Percentiles rank a stretch among this genome's conserved stretches.
Evolutionary conservation across 1,284 basidiomycete genomes (phyloP).

Genomic region (Ustilago loliicola): DNA sequence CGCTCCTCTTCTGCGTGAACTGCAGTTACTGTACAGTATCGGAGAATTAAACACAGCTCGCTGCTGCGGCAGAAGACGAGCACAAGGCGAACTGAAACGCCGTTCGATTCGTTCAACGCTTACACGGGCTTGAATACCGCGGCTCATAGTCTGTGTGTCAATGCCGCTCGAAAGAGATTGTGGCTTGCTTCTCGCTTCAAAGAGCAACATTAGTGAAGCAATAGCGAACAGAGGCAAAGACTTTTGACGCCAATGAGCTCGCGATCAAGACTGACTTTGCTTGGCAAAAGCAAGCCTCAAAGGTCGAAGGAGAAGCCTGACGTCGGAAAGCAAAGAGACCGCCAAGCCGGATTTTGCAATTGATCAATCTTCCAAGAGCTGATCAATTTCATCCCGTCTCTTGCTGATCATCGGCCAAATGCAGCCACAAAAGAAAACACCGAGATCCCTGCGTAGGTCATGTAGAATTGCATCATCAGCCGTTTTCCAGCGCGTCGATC

Average conservation of each 20-base stretch:
- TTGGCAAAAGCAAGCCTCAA: neutral
- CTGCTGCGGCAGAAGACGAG: no score
- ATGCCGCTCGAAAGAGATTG: neutral
- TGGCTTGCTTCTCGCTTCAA: constrained; percentile 8
- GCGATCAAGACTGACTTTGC: neutral
- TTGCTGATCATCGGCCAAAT: neutral
- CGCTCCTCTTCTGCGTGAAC: no score
- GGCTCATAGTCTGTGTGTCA: neutral
- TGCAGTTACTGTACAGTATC: constrained; percentile 1
- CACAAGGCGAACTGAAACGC: neutral
- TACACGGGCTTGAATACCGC: neutral
- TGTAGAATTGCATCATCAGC: constrained; percentile 15
- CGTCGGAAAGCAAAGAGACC: neutral
- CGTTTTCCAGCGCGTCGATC: constrained; percentile 8
- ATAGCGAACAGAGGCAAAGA: neutral
- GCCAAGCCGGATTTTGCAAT: neutral
- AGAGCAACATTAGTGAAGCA: neutral
- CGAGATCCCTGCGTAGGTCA: neutral
- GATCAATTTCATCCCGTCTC: neutral
- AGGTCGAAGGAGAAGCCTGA: neutral
- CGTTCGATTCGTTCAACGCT: neutral
- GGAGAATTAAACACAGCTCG: constrained; percentile 17
- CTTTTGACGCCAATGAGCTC: neutral
- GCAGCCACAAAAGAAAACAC: constrained; percentile 14
- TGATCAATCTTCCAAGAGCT: neutral